These are phyloP conservation scores for Chenopodium quinoa DNA, from an alignment of 148 eudicot species.

Conservation along the genomic window DNA sequence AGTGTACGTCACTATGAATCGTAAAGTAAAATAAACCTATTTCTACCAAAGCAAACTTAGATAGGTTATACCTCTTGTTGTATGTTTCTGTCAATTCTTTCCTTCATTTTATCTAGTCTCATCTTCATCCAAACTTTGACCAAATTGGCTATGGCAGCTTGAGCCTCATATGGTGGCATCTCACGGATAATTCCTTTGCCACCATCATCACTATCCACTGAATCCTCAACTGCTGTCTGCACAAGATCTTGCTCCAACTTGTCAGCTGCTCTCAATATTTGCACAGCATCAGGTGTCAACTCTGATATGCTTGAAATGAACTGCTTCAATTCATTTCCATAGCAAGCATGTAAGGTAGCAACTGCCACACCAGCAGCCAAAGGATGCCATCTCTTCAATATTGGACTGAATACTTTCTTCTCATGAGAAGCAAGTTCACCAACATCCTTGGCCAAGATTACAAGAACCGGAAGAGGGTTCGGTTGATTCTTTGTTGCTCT, in stretches of 20 bases:
- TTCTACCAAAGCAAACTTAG: not conserved
- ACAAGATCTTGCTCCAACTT: conserved; percentile 95
- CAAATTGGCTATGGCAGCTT: conserved; percentile 77
- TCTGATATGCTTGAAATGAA: conserved; percentile 74
- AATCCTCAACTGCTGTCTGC: conserved; percentile 95
- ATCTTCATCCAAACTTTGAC: conserved; percentile 89
- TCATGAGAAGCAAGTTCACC: conserved; percentile 84
- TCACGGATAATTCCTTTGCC: conserved; percentile 96
- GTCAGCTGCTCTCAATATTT: conserved; percentile 87
- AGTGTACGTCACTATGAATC: not conserved
- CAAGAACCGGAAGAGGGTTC: conserved; percentile 86
- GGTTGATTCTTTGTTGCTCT: conserved; percentile 90
- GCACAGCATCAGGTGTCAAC: conserved; percentile 93
- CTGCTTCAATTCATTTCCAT: conserved; percentile 92
- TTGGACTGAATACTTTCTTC: conserved; percentile 77
- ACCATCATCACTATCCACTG: conserved; percentile 97
- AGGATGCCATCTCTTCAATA: conserved; percentile 92
- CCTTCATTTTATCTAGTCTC: conserved; percentile 73
- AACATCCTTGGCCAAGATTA: conserved; percentile 93
- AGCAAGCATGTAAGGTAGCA: conserved; percentile 97
- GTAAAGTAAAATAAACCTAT: not conserved
- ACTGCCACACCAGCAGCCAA: conserved; percentile 97
- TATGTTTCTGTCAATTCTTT: conserved; percentile 69
- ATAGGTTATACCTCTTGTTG: conserved; percentile 76
- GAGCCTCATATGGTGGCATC: conserved; percentile 99